These are phyloP conservation scores for Colletotrichum caudatum DNA, from an alignment of 2,329 filamentous ascomycete genomes.

Conservation along the genomic window DNA sequence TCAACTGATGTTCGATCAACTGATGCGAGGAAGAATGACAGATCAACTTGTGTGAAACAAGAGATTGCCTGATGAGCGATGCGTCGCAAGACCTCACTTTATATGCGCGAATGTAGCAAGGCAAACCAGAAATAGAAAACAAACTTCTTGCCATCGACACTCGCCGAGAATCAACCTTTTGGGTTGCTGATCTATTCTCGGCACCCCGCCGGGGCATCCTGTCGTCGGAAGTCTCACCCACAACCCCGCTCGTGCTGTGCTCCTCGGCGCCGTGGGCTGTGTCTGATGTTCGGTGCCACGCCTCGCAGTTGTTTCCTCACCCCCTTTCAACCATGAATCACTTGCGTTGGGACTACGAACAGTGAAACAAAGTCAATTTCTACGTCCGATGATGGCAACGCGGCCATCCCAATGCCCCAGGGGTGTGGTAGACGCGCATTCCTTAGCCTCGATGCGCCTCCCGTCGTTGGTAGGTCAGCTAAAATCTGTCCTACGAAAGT, in stretches of 20 bases:
- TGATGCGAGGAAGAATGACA: too few relatives aligned
- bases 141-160: background rate
- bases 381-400: background rate
- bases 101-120: background rate
- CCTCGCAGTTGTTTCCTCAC: background rate
- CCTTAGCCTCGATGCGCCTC: background rate
- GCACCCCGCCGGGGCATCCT: background rate
- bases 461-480: background rate
- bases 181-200: constrained; percentile 2
- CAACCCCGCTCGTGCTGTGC: background rate
- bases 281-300: constrained; percentile 2
- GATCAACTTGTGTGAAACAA: background rate
- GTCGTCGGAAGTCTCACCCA: background rate
- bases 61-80: background rate
- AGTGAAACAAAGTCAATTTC: constrained; percentile 2
- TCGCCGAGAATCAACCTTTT: background rate
- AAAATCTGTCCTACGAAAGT: background rate
- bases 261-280: background rate
- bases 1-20: background rate
- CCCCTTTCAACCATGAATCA: background rate
- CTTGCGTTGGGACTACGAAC: background rate
- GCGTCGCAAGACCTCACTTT: too few relatives aligned
- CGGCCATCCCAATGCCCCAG: background rate
- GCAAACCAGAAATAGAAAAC: background rate
- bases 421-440: background rate